Conservation (phyloP, 2,329 filamentous ascomycete genomes). For the Claviceps lovelessii region DNA sequence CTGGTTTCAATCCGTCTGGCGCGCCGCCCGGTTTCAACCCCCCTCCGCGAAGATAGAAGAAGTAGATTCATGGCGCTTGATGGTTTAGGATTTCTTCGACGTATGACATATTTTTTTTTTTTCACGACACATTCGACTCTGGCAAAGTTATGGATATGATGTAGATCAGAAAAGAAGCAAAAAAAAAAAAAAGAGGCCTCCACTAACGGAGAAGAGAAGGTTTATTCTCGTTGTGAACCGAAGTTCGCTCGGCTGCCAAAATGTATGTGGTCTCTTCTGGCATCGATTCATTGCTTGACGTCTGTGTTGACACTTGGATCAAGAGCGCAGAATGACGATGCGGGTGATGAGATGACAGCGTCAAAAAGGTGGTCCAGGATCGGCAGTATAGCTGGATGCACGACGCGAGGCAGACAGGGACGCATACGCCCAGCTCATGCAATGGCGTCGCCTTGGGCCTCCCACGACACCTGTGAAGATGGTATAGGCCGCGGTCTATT, state of each 20-base stretch:
- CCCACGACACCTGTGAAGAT: neutral
- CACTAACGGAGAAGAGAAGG: neutral
- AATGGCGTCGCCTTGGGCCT: neutral
- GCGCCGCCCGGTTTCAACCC: conserved; percentile 56
- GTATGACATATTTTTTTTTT: conserved; percentile 9
- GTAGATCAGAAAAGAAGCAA: neutral
- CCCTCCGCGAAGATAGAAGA: conserved; percentile 45
- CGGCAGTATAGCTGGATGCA: neutral
- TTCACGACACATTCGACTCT: conserved; percentile 11
- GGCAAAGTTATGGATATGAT: conserved; percentile 3
- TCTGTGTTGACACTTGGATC: conserved; percentile 5
- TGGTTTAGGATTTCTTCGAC: conserved; percentile 11
- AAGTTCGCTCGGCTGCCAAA: neutral
- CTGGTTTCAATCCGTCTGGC: conserved; percentile 17
- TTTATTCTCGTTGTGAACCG: neutral
- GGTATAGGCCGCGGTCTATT: neutral
- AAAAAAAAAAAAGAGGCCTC: neutral
- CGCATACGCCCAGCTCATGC: neutral
- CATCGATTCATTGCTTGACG: conserved; percentile 2
- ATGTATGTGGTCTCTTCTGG: conserved; percentile 5
- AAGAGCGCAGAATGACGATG: neutral
- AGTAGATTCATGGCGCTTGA: conserved; percentile 13
- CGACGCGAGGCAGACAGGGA: neutral
- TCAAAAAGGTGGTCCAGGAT: neutral
- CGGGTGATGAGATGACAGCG: neutral